Conservation (phyloP, 495 filamentous ascomycete species). For the Penicillium waksmanii region DNA sequence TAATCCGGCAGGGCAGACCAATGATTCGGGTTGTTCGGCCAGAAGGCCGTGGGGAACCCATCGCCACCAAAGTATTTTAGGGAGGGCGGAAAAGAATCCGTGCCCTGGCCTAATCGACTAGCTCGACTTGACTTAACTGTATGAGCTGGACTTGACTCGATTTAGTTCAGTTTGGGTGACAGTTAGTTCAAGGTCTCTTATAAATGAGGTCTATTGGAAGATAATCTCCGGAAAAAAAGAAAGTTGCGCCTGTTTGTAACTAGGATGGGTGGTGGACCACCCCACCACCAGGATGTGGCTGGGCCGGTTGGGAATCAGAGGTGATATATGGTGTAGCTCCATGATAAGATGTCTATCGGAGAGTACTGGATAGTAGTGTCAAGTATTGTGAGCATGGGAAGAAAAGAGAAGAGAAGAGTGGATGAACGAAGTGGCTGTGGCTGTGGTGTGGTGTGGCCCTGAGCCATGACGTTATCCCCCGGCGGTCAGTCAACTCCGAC, state of each 20-base stretch:
- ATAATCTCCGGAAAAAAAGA: neutral
- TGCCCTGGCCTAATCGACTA: neutral
- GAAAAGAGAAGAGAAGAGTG: neutral
- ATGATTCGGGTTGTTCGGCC: conserved; percentile 8
- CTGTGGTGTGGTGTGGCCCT: neutral
- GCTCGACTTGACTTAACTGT: neutral
- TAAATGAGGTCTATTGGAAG: neutral
- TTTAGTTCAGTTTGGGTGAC: neutral
- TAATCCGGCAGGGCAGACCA: neutral
- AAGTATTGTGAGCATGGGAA: too few relatives aligned
- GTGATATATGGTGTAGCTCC: too few relatives aligned
- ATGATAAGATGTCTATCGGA: too few relatives aligned
- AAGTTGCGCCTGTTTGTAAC: neutral
- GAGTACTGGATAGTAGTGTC: too few relatives aligned
- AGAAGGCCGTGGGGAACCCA: conserved; percentile 19
- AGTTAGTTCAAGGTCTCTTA: neutral
- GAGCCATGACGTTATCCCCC: neutral
- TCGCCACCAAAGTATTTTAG: conserved; percentile 10
- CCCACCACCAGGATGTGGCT: too few relatives aligned
- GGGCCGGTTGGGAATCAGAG: too few relatives aligned
- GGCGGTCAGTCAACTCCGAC: neutral
- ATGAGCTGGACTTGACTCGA: neutral
- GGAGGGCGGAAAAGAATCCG: conserved; percentile 35
- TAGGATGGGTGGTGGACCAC: neutral
- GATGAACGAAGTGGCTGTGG: neutral